Evolutionary conservation across 202 grass and related monocot genomes (phyloP), one percentile per base, ranked within the genome.

Genomic region (Setaria italica): DNA sequence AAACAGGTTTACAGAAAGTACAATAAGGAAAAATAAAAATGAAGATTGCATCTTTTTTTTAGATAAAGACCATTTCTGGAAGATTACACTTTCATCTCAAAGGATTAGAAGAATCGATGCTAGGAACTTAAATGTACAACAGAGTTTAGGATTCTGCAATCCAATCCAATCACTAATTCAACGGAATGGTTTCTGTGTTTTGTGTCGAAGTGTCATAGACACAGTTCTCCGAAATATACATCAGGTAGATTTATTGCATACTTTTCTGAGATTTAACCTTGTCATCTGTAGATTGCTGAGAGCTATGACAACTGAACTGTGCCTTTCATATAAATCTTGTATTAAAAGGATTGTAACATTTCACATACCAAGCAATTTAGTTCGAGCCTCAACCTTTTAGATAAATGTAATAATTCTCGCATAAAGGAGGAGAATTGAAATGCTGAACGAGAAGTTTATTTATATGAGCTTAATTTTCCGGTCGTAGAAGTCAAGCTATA

Each of bases 31-130:
- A 62, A 41, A 65, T 53, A 30, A 45, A 54, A 17, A 20, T 4
- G 71, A 70, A 69, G 3, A 56, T 56, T 69, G 5, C 37, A 39
- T 39, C 37, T 39, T 39, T 4, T 39, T 39, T 39, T 39, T 39
- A 3, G 37, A 39, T 39, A 39, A 39, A 39, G 4, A 39, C 5
- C 37, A 39, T 39, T 35, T 39, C 37, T 39, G 37, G 71, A 70
- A 69, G 3, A 56, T 56, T 81, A 7, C 34, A 37, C 25, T 21
- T 39, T 74, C 9, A 45, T 72, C 56, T 83, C 81, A 39, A 50
- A 64, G 43, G 43, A 45, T 45, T 45, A n/a, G 51, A 80, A 66
- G 30, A 37, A 66, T 35, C 30, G 10, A 67, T 48, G 47, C 45
- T 80, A 15, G 17, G 9, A 72, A 73, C 29, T 9, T 35, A 62